Evolutionary conservation across 805 yeast species (phyloP), one percentile per base, ranked within the genome.

Genomic region (Lachancea cidri): DNA sequence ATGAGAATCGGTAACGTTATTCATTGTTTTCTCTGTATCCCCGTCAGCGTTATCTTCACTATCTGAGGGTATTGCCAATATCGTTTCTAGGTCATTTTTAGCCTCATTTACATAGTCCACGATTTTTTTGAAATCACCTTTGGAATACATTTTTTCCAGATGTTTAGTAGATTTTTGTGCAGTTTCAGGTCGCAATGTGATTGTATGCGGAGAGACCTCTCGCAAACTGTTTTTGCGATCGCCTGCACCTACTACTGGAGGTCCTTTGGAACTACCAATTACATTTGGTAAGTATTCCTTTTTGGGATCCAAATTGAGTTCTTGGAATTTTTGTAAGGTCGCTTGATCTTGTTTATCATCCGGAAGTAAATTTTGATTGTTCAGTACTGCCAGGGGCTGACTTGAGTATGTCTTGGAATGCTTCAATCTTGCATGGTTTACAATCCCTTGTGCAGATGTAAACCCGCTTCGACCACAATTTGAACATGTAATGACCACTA

Each of bases 361-460:
- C 6, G 56, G 53, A 27, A 74, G 72, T 27, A 73, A 71, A 43
- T 74, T 82, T 50, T 81, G 86, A 49, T 80, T 81, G 17, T 69
- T 70, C 47, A 79, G 60, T 0, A 89, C 87, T 2, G 93, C 89
- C 11, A 81, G 73, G 46, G 81, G 87, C 52, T 83, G 91, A 6
- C 83, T 76, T 4, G 81, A 73, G 47, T 74, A 83, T 43, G 80
- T 86, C 41, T 73, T 76, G n/a, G 76, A 66, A 57, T 85, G 94
- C 6, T 88, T 83, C 18, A 82, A 72, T 44, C 93, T 68, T 40
- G 83, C 76, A 58, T 85, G 94, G 57, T 83, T 85, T 29, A 83
- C 70, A 50, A 85, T 83, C 13, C 93, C 93, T 55, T 85, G 93
- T 0, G 88, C 86, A 11, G 84, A 76, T 6, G 86, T 79, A 54